Base-by-base conservation (phyloP, 2,329 filamentous ascomycete species). In the Calonectria crousiana region DNA sequence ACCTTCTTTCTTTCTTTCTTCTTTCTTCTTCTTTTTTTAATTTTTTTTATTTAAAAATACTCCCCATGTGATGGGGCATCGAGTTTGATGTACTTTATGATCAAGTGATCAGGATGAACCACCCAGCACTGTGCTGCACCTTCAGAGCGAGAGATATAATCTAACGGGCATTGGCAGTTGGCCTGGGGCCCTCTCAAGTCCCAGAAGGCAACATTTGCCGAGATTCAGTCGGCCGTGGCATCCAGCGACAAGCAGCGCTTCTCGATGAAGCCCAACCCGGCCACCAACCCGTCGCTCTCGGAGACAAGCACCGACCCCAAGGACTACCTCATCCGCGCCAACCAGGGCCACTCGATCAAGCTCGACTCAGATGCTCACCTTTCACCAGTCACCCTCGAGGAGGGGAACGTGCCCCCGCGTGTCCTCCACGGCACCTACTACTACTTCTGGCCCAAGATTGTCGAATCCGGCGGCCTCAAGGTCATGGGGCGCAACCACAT, bases 351-450 rank as follows among this genome's bases (percentile, higher is more conserved):
- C 87, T 95, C 92, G 80, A 94, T 99, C 82, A 92, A 92, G 81
- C 86, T 92, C 44, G 93, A 95, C 34, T 92, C 92, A n/a, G 91
- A 93, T 60, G 90, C 90, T 0, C 89, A 97, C 2, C 90, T 98
- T 4, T 89, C 88, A 26, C 92, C 93, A 9, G 88, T 98, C 72
- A 92, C 91, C 1, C 82, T 91, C 0, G 89, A 89, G 41, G 85
- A 83, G 9, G 89, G 81, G 30, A 91, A 91, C 75, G 79, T 96
- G 1, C 95, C 95, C 0, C 81, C 87, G 0, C 87, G 89, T 0
- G 95, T 95, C 4, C 91, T 98, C 3, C 96, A 98, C 85, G 96
- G 97, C 47, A 98, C 96, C 0, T 98, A 95, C 82, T 95, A 96
- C 79, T 90, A 91, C 18, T 93, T 94, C 26, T 98, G 95, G 93